Percentiles rank a stretch among this genome's conserved stretches.
phyloP scores from a whole-genome alignment of 495 filamentous ascomycete species.

The Talaromyces stipitatus region DNA sequence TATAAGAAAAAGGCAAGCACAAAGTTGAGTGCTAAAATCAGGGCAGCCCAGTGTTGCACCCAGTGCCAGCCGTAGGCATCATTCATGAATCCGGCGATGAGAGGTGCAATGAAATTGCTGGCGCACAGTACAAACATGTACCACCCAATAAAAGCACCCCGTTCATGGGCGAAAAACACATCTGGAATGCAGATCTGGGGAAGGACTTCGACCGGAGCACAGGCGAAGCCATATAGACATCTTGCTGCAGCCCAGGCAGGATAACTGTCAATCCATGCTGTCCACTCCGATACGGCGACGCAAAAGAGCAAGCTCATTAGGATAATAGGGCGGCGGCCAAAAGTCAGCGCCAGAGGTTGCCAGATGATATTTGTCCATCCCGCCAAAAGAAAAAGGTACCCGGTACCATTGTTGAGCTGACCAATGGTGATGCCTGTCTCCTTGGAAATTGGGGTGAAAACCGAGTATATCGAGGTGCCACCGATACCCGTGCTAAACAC shows the following conservation, averaged over 20 bases:
- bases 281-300: conserved; percentile 34
- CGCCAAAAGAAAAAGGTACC: conserved; percentile 27
- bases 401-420: conserved; percentile 20
- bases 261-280: conserved; percentile 32
- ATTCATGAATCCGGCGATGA: conserved; percentile 45
- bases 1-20: conserved; percentile 47
- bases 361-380: conserved; percentile 27
- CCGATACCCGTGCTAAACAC: conserved; percentile 6
- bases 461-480: conserved; percentile 6
- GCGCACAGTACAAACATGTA: conserved; percentile 42
- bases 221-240: conserved; percentile 44
- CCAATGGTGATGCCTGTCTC: conserved; percentile 26
- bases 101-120: conserved; percentile 42
- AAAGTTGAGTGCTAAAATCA: conserved; percentile 38
- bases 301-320: conserved; percentile 20
- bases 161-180: conserved; percentile 45
- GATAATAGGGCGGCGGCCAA: conserved; percentile 23
- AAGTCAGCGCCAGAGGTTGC: conserved; percentile 24
- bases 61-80: conserved; percentile 38
- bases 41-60: conserved; percentile 45
- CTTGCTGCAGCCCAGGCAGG: conserved; percentile 44
- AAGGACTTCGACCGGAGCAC: conserved; percentile 42
- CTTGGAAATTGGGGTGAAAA: conserved; percentile 4
- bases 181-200: conserved; percentile 44
- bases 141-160: conserved; percentile 42